Evolutionary conservation across 345 rosid genomes (phyloP).

Genomic region (Gossypium longicalyx): DNA sequence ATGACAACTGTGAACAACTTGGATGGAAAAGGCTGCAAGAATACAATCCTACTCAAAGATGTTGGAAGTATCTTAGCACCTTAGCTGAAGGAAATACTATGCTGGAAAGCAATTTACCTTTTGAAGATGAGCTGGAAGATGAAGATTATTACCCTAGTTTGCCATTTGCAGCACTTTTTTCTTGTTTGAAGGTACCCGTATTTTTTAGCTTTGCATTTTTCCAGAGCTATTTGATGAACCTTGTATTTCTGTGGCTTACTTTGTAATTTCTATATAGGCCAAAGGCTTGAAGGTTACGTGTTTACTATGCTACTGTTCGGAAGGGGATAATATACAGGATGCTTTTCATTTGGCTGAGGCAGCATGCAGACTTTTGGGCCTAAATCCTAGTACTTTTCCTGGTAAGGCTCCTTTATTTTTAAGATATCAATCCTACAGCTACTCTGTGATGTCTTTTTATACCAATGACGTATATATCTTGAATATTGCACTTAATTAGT

Average conservation of each 20-base stretch:
- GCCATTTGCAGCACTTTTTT: conserved; percentile 91
- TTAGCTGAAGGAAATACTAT: conserved; percentile 48
- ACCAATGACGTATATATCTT: background rate
- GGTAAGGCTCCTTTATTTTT: conserved; percentile 38
- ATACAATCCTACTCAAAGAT: conserved; percentile 64
- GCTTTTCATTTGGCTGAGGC: conserved; percentile 77
- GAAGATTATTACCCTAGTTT: conserved; percentile 86
- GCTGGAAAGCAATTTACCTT: conserved; percentile 35
- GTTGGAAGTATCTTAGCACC: conserved; percentile 72
- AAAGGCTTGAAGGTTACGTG: conserved; percentile 79
- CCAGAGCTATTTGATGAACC: background rate
- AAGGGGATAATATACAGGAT: conserved; percentile 87
- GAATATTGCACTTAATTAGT: background rate
- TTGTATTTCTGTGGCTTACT: background rate
- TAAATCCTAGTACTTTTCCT: conserved; percentile 34
- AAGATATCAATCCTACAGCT: background rate
- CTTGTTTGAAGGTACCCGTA: conserved; percentile 66
- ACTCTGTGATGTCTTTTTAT: background rate
- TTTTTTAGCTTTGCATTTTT: background rate
- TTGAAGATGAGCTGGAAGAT: conserved; percentile 84
- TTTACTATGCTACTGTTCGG: conserved; percentile 86
- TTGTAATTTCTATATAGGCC: conserved; percentile 36
- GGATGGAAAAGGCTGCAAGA: conserved; percentile 76
- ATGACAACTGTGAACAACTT: conserved; percentile 62
- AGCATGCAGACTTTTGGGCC: conserved; percentile 44